Evolutionary conservation across 148 eudicot species (phyloP), one percentile per base, ranked within the genome.

Genomic region (Chenopodium suecicum): DNA sequence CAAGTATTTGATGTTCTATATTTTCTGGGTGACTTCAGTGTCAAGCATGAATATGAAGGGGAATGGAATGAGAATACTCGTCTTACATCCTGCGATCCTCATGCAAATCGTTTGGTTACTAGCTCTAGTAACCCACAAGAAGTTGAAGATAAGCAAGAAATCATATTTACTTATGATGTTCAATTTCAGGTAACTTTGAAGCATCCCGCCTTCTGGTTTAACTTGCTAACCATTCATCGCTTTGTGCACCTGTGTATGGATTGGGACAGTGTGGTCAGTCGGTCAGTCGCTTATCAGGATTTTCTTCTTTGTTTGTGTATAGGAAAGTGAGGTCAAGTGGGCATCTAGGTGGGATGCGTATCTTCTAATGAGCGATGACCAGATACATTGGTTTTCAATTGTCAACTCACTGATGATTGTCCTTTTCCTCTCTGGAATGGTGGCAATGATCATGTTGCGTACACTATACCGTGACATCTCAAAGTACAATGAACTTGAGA

Each of bases 261-360:
- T 25, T 80, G 29, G 47, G 22, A 74, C 5, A 50, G 23, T 65
- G 12, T n/a, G 27, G 56, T 23, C 12, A n/a, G 60, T 73, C 34
- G 31, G 6, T 50, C 32, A 10, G 54, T 72, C 17, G 41, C 82
- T 79, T 65, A 84, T 75, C 31, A 74, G 58, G 60, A 11, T 31
- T 64, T 8, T 70, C 52, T 65, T 67, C 64, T 46, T 58, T 72
- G 34, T 63, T 80, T 12, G 8, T 65, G 32, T 79, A 85, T 86
- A 88, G 90, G 84, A 83, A 81, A 88, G 90, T 85, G 90, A 88
- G 70, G 86, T 88, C 75, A 88, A 88, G 86, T 88, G 90, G 90
- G 90, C 90, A n/a, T 88, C 88, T 6, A 83, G 90, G 74, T 88
- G 89, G 89, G 89, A 87, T 71, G 86, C 89, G 23, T 87, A 87